Percentiles rank a stretch among this genome's conserved stretches.
Conservation (phyloP, 129 eudicot genomes). For the Gnaphalium uliginosum region DNA sequence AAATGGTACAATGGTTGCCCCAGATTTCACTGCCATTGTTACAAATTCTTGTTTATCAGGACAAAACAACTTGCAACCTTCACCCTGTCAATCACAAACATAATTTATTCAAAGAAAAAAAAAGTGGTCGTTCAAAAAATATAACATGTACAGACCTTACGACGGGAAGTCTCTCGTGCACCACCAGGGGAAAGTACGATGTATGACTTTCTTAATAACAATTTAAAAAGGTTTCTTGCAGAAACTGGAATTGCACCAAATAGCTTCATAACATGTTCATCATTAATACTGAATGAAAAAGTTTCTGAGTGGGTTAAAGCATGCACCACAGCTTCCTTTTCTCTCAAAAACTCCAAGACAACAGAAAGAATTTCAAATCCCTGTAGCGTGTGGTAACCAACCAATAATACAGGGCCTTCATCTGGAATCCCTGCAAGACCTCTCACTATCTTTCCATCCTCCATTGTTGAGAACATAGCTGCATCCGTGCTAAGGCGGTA, state of each 20-base stretch:
- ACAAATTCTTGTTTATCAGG: neutral
- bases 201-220: neutral
- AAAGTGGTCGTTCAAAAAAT: no score
- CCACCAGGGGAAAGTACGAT: conserved; percentile 5
- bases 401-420: neutral
- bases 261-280: neutral
- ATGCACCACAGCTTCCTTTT: neutral
- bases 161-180: conserved; percentile 5
- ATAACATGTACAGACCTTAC: conserved; percentile 5
- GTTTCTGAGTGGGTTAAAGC: neutral
- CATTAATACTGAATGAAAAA: neutral
- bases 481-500: neutral
- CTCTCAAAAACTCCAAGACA: conserved; percentile 1
- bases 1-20: conserved; percentile 38
- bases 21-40: conserved; percentile 28
- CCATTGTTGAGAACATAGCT: conserved; percentile 39
- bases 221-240: neutral
- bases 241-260: conserved; percentile 1
- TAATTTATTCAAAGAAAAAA: no score
- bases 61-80: neutral
- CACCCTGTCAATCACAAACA: no score
- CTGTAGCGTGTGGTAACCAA: conserved; percentile 2
- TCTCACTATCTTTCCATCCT: conserved; percentile 68
- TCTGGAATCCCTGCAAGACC: conserved; percentile 52
- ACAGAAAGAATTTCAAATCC: neutral